Conservation (phyloP, 1,284 basidiomycete genomes). For the Rhodotorula sp. region DNA sequence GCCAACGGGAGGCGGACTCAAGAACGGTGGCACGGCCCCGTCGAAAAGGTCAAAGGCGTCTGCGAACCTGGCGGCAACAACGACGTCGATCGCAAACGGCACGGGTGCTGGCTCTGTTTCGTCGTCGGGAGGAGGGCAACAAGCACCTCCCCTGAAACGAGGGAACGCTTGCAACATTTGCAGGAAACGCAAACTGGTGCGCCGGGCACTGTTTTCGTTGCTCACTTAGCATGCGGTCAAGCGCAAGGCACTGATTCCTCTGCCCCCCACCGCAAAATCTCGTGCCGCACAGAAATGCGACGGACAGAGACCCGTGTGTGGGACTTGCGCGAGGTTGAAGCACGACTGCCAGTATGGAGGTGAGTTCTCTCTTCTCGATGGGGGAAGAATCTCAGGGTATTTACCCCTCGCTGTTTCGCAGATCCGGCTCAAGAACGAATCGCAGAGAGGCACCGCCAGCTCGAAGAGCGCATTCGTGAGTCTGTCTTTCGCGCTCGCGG, state of each 20-base stretch:
- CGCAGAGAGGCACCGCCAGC: slow-evolving; percentile 23
- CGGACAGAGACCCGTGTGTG: slow-evolving; percentile 26
- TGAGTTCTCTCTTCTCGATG: not conserved
- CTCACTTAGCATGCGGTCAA: not conserved
- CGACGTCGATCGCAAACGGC: too few species aligned
- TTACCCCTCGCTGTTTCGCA: not conserved
- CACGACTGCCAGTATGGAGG: slow-evolving; percentile 39
- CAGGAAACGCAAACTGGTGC: slow-evolving; percentile 32
- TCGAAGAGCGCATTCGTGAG: slow-evolving; percentile 30
- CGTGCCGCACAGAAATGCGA: slow-evolving; percentile 29
- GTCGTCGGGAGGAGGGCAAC: too few species aligned
- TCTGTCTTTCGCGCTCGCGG: not conserved
- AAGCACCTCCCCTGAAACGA: slow-evolving; percentile 21
- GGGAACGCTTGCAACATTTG: slow-evolving; percentile 31
- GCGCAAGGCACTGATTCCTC: not conserved
- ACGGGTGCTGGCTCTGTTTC: too few species aligned
- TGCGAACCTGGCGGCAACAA: too few species aligned
- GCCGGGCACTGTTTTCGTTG: not conserved
- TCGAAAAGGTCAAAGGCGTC: too few species aligned
- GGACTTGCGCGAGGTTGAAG: slow-evolving; percentile 30
- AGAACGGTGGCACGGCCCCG: too few species aligned
- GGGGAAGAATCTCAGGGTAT: too few species aligned
- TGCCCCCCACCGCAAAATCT: not conserved
- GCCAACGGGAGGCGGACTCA: too few species aligned
- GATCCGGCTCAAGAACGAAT: slow-evolving; percentile 33